Evolutionary conservation across 192 early-diverging fungal species (phyloP).

Genomic region (Gigaspora rosea): DNA sequence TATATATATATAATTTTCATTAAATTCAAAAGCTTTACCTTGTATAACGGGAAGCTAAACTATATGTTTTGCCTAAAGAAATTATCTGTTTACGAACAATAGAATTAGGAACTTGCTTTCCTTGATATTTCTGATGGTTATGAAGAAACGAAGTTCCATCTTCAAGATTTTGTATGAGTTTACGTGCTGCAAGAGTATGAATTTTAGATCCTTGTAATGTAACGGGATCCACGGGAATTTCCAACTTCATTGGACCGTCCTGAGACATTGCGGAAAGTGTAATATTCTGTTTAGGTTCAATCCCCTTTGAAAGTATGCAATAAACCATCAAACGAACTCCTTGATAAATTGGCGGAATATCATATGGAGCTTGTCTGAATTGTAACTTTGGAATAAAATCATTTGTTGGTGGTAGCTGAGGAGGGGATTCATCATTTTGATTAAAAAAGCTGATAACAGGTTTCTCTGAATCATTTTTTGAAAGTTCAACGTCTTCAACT

Average conservation of each 20-base stretch:
- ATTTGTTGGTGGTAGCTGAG: neutral
- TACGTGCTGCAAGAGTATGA: conserved; percentile 25
- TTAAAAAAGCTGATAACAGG: neutral
- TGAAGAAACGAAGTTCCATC: conserved; percentile 26
- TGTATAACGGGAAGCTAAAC: conserved; percentile 19
- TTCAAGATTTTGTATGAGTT: conserved; percentile 30
- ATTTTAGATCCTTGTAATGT: conserved; percentile 10
- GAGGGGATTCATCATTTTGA: neutral
- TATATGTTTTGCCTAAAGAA: neutral
- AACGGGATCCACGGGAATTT: conserved; percentile 17
- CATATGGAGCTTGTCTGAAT: conserved; percentile 7
- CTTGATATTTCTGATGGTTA: neutral
- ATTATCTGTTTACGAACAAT: neutral
- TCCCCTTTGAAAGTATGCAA: neutral
- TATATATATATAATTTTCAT: neutral
- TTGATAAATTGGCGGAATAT: conserved; percentile 15
- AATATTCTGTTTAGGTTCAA: conserved; percentile 7
- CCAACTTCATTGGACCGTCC: conserved; percentile 18
- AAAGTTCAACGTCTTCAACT: no score
- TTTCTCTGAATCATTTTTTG: neutral
- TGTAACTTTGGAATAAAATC: neutral
- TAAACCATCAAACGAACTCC: conserved; percentile 24
- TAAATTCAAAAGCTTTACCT: conserved; percentile 4
- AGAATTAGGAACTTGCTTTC: neutral
- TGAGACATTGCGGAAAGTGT: conserved; percentile 8